A percentile compares a stretch with the other conserved stretches of the same genome.
Evolutionary conservation across 1,284 basidiomycete genomes (phyloP).

Genomic region (Neolentinus lepideus): DNA sequence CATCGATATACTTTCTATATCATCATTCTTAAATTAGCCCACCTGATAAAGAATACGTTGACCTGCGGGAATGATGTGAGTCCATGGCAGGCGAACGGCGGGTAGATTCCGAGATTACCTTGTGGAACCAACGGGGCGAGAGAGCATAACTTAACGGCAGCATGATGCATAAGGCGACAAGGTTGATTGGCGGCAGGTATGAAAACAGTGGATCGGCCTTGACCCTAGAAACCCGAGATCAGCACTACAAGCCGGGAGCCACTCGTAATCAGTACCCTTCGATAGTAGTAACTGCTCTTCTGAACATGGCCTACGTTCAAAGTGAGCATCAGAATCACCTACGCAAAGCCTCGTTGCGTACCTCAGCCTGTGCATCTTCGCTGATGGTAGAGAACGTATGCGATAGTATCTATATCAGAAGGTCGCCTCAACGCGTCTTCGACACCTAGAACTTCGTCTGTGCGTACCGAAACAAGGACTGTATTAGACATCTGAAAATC

Average conservation of each 20-base stretch:
- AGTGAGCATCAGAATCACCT: constrained; percentile 1
- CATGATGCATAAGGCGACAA: constrained; percentile 77
- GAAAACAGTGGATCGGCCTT: constrained; percentile 88
- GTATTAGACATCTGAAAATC: constrained; percentile 5
- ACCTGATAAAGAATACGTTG: constrained; percentile 83
- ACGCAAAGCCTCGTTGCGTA: constrained; percentile 20
- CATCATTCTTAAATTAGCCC: constrained; percentile 10
- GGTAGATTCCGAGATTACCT: constrained; percentile 34
- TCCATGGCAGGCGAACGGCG: constrained; percentile 3
- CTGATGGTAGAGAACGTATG: constrained; percentile 92
- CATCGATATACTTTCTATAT: background rate
- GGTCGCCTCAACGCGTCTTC: background rate
- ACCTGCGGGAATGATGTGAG: constrained; percentile 35
- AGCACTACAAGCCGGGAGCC: constrained; percentile 13
- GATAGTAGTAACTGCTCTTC: constrained; percentile 83
- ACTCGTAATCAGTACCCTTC: constrained; percentile 53
- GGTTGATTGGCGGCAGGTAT: constrained; percentile 87
- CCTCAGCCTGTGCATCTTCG: constrained; percentile 88
- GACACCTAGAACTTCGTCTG: background rate
- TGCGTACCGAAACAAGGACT: constrained; percentile 76
- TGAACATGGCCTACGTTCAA: constrained; percentile 75
- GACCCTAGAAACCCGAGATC: constrained; percentile 39
- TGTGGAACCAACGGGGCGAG: constrained; percentile 78
- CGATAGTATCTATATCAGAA: constrained; percentile 65
- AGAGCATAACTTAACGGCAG: constrained; percentile 78